Evolutionary conservation across 257 asterid genomes (phyloP).

Genomic region (Solanum sejunctum): DNA sequence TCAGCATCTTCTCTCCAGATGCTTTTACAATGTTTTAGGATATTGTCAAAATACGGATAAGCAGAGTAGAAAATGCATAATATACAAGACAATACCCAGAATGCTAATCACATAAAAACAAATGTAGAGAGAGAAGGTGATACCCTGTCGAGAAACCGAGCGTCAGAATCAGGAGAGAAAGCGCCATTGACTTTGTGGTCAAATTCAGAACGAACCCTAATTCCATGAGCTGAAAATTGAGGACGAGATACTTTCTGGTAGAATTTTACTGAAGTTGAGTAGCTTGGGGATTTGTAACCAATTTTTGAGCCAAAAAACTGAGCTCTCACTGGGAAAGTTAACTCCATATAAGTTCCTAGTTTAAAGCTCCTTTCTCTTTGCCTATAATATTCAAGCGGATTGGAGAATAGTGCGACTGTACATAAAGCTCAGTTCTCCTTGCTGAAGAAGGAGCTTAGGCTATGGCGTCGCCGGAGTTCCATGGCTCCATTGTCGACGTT

Average conservation of each 20-base stretch:
- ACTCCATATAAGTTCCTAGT: background rate
- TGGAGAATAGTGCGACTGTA: background rate
- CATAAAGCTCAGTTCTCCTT: background rate
- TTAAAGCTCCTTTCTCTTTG: background rate
- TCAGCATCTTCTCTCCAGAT: too few species aligned
- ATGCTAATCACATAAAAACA: background rate
- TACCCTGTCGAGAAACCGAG: conserved; percentile 83
- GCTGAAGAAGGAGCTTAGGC: background rate
- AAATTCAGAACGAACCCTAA: conserved; percentile 70
- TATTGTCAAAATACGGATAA: background rate
- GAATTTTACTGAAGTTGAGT: background rate
- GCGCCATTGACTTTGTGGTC: conserved; percentile 61
- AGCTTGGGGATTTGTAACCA: background rate
- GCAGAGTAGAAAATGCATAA: background rate
- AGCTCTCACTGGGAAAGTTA: background rate
- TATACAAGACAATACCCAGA: background rate
- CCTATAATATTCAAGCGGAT: background rate
- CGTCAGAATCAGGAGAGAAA: conserved; percentile 64
- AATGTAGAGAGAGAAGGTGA: conserved; percentile 1
- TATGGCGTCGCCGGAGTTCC: background rate
- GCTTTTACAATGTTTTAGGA: background rate
- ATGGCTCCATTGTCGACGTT: background rate
- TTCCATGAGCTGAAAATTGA: background rate
- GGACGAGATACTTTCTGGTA: background rate
- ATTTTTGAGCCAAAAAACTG: background rate